A percentile compares a stretch with the other conserved stretches of the same genome.
Conservation (phyloP, 2,329 filamentous ascomycete genomes). For the Sporothrix brasiliensis region DNA sequence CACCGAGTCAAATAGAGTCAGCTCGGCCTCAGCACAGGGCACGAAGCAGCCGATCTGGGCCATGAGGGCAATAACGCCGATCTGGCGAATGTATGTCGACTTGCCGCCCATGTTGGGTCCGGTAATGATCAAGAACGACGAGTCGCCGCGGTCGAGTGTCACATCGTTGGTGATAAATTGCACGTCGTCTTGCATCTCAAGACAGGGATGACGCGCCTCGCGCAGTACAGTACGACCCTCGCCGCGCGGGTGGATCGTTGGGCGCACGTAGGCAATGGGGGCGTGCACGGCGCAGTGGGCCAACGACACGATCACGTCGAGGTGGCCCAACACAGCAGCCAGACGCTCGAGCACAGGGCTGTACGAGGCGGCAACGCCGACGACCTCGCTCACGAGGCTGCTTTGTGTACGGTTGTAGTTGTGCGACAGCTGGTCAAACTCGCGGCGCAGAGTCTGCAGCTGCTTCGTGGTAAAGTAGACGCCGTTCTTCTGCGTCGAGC, state of each 20-base stretch:
- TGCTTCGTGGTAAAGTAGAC: conserved; percentile 94
- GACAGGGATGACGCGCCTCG: conserved; percentile 92
- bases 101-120: conserved; percentile 99
- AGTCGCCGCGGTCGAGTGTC: conserved; percentile 72
- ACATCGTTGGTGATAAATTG: conserved; percentile 99
- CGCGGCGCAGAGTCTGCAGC: conserved; percentile 77
- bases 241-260: conserved; percentile 85
- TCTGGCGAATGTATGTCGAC: conserved; percentile 96
- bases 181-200: conserved; percentile 98
- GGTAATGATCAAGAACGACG: conserved; percentile 93
- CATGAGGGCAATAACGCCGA: conserved; percentile 95
- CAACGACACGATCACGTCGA: conserved; percentile 93
- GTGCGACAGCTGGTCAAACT: conserved; percentile 90
- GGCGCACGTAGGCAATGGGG: conserved; percentile 86
- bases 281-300: conserved; percentile 93
- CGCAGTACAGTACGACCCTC: conserved; percentile 86
- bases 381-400: conserved; percentile 88
- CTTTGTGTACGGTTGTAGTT: conserved; percentile 95
- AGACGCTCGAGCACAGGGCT: conserved; percentile 88
- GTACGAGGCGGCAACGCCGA: conserved; percentile 91
- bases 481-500: conserved; percentile 97
- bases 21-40: conserved; percentile 83
- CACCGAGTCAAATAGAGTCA: conserved; percentile 96
- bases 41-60: conserved; percentile 97
- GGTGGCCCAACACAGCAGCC: conserved; percentile 83